Evolutionary conservation across 371 early-diverging fungal species (phyloP).

Genomic region (Mortierella sp.): DNA sequence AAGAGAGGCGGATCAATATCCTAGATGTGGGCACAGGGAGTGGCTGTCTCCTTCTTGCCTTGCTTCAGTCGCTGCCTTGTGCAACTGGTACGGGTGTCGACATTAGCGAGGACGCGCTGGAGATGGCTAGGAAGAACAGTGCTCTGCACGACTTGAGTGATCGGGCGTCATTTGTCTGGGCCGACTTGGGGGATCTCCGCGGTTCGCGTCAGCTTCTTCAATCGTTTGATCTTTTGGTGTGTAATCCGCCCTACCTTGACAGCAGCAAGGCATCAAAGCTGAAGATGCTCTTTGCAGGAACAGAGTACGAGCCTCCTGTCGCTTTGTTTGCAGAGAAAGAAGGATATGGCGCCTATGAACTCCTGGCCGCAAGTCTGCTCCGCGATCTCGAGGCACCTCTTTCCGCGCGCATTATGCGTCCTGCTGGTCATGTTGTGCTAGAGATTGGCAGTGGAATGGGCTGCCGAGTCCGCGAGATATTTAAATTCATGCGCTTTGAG

Average conservation of each 20-base stretch:
- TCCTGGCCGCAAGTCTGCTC: constrained; percentile 58
- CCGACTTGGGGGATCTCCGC: constrained; percentile 60
- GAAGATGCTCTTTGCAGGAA: constrained; percentile 48
- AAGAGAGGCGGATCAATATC: constrained; percentile 44
- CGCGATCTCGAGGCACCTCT: constrained; percentile 17
- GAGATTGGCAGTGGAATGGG: constrained; percentile 82
- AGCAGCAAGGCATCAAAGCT: constrained; percentile 47
- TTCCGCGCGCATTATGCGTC: constrained; percentile 35
- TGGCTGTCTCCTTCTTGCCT: constrained; percentile 75
- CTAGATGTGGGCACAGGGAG: constrained; percentile 85
- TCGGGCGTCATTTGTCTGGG: constrained; percentile 51
- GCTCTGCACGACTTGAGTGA: constrained; percentile 40
- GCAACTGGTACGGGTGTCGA: constrained; percentile 72
- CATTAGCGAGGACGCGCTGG: constrained; percentile 69
- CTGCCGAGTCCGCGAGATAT: constrained; percentile 65
- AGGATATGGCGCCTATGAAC: constrained; percentile 74
- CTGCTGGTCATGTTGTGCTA: constrained; percentile 61
- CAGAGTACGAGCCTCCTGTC: constrained; percentile 71
- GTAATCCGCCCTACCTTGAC: constrained; percentile 83
- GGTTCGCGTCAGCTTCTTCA: constrained; percentile 16
- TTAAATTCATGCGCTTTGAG: constrained; percentile 60
- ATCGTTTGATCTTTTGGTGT: constrained; percentile 73
- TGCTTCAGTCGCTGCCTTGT: constrained; percentile 53
- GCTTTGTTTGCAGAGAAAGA: constrained; percentile 75
- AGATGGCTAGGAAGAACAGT: constrained; percentile 64